These are phyloP conservation scores for Chrysanthemum seticuspe DNA, from an alignment of 129 eudicot genomes.

Conservation along the genomic window DNA sequence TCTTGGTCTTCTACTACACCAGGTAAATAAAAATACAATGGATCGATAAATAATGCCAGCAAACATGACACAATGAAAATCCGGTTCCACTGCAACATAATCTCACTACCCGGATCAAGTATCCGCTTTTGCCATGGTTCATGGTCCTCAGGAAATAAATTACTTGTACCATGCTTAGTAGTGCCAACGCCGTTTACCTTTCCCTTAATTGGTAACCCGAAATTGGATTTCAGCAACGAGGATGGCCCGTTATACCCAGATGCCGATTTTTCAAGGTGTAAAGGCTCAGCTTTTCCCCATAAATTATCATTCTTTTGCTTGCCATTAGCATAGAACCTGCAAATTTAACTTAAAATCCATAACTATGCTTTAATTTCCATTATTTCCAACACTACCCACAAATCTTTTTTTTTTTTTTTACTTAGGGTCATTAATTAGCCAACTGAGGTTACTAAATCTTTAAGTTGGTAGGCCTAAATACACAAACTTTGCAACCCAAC, in stretches of 20 bases:
- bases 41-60: constrained; percentile 84
- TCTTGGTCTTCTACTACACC: constrained; percentile 54
- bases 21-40: constrained; percentile 87
- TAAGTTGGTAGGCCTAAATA: constrained; percentile 25
- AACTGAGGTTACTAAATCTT: neutral
- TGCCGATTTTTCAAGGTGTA: constrained; percentile 53
- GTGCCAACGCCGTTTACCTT: constrained; percentile 31
- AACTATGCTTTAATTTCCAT: neutral
- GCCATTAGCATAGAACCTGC: constrained; percentile 77
- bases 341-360: constrained; percentile 4
- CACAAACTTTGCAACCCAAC: constrained; percentile 35
- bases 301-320: constrained; percentile 50
- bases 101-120: constrained; percentile 96
- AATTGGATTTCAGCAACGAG: constrained; percentile 31
- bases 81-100: constrained; percentile 84
- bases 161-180: constrained; percentile 55
- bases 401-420: neutral
- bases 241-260: constrained; percentile 60
- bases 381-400: neutral
- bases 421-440: neutral
- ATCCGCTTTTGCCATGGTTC: constrained; percentile 76
- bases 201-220: constrained; percentile 20
- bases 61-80: constrained; percentile 80
- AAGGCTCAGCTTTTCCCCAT: constrained; percentile 61
- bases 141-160: constrained; percentile 72